Evolutionary conservation across 2,329 filamentous ascomycete genomes (phyloP).

Genomic region (Arthroderma sp.): DNA sequence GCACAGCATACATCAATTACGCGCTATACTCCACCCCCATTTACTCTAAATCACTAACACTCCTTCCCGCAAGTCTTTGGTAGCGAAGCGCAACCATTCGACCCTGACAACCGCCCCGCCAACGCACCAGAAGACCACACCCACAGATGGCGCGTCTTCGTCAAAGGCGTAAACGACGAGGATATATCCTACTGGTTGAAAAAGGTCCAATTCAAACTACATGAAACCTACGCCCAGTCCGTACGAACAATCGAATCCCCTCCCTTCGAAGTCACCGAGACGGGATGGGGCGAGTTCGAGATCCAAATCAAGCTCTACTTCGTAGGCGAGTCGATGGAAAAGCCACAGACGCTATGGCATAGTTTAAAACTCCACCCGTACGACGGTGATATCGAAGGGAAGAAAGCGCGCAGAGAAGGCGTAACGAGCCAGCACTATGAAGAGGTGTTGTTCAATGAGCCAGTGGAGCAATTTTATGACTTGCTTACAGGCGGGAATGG

Average conservation of each 20-base stretch:
- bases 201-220: conserved; percentile 94
- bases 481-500: conserved; percentile 59
- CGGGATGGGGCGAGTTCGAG: conserved; percentile 96
- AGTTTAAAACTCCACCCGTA: conserved; percentile 84
- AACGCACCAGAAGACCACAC: conserved; percentile 80
- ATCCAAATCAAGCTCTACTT: conserved; percentile 95
- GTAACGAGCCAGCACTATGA: conserved; percentile 77
- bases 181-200: conserved; percentile 93
- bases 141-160: conserved; percentile 91
- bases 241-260: conserved; percentile 71
- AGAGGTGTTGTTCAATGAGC: conserved; percentile 94
- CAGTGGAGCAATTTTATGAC: conserved; percentile 83
- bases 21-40: too few relatives aligned
- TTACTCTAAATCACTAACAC: too few relatives aligned
- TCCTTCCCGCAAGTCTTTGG: conserved; percentile 49
- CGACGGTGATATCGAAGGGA: conserved; percentile 60
- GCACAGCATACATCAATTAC: too few relatives aligned
- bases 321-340: conserved; percentile 73
- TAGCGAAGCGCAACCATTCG: conserved; percentile 66
- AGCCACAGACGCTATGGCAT: conserved; percentile 91
- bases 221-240: conserved; percentile 90
- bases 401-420: conserved; percentile 49
- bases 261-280: conserved; percentile 77
- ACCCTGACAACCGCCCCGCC: conserved; percentile 60
- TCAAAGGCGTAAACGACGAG: conserved; percentile 76